Evolutionary conservation across 2,329 filamentous ascomycete species (phyloP), one percentile per base, ranked within the genome.

Genomic region (Pseudogymnoascus sp.): DNA sequence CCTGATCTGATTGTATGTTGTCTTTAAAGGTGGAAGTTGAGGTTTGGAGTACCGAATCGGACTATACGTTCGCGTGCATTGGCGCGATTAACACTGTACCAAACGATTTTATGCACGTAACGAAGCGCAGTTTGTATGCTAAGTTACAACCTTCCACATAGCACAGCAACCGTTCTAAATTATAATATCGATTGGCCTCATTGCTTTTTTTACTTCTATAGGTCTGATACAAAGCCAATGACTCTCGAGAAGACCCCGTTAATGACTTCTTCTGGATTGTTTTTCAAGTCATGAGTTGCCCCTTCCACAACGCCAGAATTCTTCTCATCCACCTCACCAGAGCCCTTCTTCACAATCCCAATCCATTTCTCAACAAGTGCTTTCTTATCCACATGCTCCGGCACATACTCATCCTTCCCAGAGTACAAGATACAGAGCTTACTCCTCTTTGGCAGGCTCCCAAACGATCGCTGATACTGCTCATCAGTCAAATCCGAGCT

Each of bases 401-500:
- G 77, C 14, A 84, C 75, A 69, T 76, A 79, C 68, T 82, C 77
- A 72, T 86, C 84, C 22, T 68, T 71, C 2, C 75, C 79, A 14
- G 80, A 78, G 58, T 77, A 76, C 33, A 86, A 60, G 7, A 85
- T 77, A 67, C 80, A 73, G 1, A 85, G 55, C 4, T 76, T 75
- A n/a, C 74, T 75, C 11, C 62, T 68, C 2, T 74, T 65, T 7
- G 72, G 75, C 8, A 84, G 67, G 45, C 66, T 73, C 0, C 86
- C 87, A 75, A 89, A 90, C 0, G 83, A 85, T 23, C 71, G 71
- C 62, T 71, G 67, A 36, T 89, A 71, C 28, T 77, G 73, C 61
- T 79, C 74, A 42, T 84, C 81, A 0, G 68, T 71, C 33, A 89
- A 72, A 73, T 90, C 87, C 8, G 80, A 83, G 62, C 83, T 86